These are phyloP conservation scores for Sanghuangporus baumii DNA, from an alignment of 1,284 basidiomycete species.

Conservation along the genomic window DNA sequence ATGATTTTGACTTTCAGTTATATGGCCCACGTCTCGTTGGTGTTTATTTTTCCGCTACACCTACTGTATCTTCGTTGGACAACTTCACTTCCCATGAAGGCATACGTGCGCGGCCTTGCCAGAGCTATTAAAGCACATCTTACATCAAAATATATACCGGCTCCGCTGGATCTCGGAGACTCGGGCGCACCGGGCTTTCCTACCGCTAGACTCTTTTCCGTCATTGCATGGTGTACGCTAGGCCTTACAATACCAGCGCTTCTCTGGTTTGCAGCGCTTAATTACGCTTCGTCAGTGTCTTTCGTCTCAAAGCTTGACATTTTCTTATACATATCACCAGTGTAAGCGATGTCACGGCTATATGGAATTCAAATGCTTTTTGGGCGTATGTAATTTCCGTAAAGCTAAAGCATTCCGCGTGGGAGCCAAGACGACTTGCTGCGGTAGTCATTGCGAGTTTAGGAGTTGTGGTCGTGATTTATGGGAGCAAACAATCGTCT, in stretches of 20 bases:
- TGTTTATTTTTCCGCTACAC: slow-evolving; percentile 67
- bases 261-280: slow-evolving; percentile 69
- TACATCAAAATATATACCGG: background rate
- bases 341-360: slow-evolving; percentile 73
- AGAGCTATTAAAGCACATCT: slow-evolving; percentile 36
- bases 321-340: slow-evolving; percentile 32
- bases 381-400: slow-evolving; percentile 74
- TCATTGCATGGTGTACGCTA: slow-evolving; percentile 46
- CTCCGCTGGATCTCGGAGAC: slow-evolving; percentile 1
- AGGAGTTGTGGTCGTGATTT: slow-evolving; percentile 71
- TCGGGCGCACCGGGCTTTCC: slow-evolving; percentile 35
- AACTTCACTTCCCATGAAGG: slow-evolving; percentile 37
- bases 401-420: slow-evolving; percentile 50
- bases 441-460: slow-evolving; percentile 72
- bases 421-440: slow-evolving; percentile 56
- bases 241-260: slow-evolving; percentile 59
- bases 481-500: slow-evolving; percentile 52
- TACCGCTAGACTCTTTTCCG: slow-evolving; percentile 34
- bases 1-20: slow-evolving; percentile 46
- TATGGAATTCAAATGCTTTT: slow-evolving; percentile 84
- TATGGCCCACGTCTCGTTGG: slow-evolving; percentile 67
- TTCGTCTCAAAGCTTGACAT: slow-evolving; percentile 10
- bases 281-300: slow-evolving; percentile 62
- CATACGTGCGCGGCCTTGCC: slow-evolving; percentile 45
- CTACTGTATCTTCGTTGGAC: slow-evolving; percentile 51